Percentiles rank a stretch among this genome's conserved stretches.
Evolutionary conservation across 192 early-diverging fungal genomes (phyloP).

Genomic region (Podila epigama): DNA sequence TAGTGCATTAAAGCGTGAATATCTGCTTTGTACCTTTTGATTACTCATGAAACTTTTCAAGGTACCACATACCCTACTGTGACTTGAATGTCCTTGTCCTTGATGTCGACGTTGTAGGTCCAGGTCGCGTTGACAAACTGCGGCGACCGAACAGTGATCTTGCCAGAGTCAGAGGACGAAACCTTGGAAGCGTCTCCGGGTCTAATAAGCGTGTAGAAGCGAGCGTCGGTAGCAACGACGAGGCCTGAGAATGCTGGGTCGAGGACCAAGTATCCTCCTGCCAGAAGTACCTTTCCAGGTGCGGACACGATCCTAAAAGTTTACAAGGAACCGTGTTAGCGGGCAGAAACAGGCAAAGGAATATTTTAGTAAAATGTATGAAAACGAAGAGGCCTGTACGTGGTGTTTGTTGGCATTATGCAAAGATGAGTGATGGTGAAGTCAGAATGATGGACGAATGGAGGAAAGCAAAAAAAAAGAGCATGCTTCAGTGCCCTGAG

Average conservation of each 20-base stretch:
- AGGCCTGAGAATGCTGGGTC: constrained; percentile 81
- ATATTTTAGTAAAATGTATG: no score
- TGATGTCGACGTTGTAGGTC: constrained; percentile 62
- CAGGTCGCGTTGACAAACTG: constrained; percentile 89
- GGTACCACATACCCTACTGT: constrained; percentile 19
- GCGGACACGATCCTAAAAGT: constrained; percentile 75
- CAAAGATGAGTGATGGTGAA: no score
- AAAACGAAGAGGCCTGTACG: no score
- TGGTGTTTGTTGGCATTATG: constrained; percentile 13
- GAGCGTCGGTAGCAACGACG: constrained; percentile 83
- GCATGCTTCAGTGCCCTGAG: neutral
- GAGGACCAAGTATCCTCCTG: constrained; percentile 95
- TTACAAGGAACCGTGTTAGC: neutral
- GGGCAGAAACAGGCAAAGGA: no score
- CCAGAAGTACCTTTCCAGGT: constrained; percentile 94
- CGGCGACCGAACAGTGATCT: constrained; percentile 76
- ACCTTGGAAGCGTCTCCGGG: neutral
- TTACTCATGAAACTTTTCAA: neutral
- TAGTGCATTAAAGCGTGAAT: neutral
- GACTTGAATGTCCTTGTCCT: constrained; percentile 49
- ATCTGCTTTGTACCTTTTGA: neutral
- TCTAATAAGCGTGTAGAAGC: constrained; percentile 81
- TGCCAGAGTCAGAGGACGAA: neutral
- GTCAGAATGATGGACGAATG: neutral
- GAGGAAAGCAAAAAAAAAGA: neutral